A percentile compares a stretch with the other conserved stretches of the same genome.
phyloP scores from a whole-genome alignment of 1,284 basidiomycete genomes.

The Cryptococcus jaspeensis region DNA sequence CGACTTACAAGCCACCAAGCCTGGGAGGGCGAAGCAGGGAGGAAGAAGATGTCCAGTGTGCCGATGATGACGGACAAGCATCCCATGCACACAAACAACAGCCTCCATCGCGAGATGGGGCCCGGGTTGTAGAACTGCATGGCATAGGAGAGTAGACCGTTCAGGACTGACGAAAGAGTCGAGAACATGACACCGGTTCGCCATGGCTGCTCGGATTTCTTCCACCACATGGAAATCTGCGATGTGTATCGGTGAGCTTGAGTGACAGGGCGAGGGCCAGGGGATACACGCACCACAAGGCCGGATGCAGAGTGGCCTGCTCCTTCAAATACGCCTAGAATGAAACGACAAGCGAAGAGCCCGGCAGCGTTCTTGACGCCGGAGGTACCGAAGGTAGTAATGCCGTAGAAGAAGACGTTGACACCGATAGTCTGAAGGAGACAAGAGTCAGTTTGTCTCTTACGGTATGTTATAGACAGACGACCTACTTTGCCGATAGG shows the following conservation, averaged over 20 bases:
- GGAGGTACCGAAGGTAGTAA: constrained; percentile 18
- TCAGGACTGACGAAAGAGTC: constrained; percentile 24
- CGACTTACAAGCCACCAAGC: constrained; percentile 17
- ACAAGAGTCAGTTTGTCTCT: neutral
- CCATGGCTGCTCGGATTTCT: constrained; percentile 25
- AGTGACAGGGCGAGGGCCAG: neutral
- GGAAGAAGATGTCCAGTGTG: constrained; percentile 8
- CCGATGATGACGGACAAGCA: constrained; percentile 16
- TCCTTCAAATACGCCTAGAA: constrained; percentile 22
- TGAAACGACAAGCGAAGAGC: constrained; percentile 18
- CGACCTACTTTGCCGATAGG: constrained; percentile 8
- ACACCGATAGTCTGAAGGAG: constrained; percentile 8
- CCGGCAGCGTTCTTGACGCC: constrained; percentile 5
- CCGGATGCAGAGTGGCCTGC: constrained; percentile 23
- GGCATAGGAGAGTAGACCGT: constrained; percentile 13
- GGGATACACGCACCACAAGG: constrained; percentile 11
- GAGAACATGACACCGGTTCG: constrained; percentile 31
- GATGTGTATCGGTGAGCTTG: neutral
- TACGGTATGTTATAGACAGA: neutral
- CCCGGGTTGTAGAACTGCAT: constrained; percentile 19
- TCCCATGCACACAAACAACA: constrained; percentile 13
- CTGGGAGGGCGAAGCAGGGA: constrained; percentile 10
- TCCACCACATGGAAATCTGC: constrained; percentile 32
- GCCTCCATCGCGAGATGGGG: constrained; percentile 6
- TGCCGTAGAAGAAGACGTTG: constrained; percentile 34